Conservation (phyloP, 805 yeast genomes). For the Suhomyces vadensis region DNA sequence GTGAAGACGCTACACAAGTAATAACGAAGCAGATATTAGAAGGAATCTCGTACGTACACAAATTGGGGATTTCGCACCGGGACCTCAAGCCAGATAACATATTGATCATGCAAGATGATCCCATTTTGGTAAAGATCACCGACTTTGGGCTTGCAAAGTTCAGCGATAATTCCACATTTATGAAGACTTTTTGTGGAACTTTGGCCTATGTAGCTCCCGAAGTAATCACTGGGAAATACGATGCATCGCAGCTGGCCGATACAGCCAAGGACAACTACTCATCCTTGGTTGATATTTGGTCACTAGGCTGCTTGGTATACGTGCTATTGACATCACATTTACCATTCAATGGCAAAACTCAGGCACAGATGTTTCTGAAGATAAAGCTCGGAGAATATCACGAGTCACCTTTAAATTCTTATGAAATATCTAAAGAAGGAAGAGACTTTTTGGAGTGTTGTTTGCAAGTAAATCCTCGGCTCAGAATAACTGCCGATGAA, state of each 20-base stretch:
- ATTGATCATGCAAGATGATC: constrained; percentile 85
- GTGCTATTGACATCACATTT: constrained; percentile 90
- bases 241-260: constrained; percentile 27
- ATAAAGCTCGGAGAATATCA: constrained; percentile 79
- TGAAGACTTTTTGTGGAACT: constrained; percentile 98
- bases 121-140: constrained; percentile 87
- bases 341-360: constrained; percentile 93
- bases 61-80: constrained; percentile 89
- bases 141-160: constrained; percentile 97
- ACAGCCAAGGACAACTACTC: constrained; percentile 55
- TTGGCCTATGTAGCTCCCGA: constrained; percentile 97
- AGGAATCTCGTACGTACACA: constrained; percentile 87
- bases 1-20: constrained; percentile 87
- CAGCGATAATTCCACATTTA: constrained; percentile 76
- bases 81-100: constrained; percentile 97
- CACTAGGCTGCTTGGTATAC: constrained; percentile 90
- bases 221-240: constrained; percentile 62
- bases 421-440: constrained; percentile 66
- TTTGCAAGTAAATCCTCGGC: constrained; percentile 72
- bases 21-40: constrained; percentile 80
- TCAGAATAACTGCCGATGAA: constrained; percentile 69
- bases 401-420: constrained; percentile 68
- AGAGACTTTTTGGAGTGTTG: constrained; percentile 69
- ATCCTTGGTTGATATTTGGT: constrained; percentile 94
- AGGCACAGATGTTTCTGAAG: constrained; percentile 75